A percentile compares a stretch with the other conserved stretches of the same genome.
Evolutionary conservation across 176 grass and related monocot genomes (phyloP).

Genomic region (Melocanna baccifera): DNA sequence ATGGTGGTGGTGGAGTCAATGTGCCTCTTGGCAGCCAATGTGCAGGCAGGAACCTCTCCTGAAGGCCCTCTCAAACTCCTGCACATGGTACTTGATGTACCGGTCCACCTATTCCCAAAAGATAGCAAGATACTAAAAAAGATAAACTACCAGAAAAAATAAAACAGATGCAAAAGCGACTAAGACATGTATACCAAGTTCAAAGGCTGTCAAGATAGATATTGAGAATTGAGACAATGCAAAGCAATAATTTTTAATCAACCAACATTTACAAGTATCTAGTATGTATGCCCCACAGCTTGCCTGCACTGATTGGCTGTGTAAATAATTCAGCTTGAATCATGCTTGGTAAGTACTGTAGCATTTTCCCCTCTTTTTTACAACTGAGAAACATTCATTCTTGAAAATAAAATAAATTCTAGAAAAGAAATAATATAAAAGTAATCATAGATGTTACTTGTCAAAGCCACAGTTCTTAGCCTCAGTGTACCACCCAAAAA

Average conservation of each 20-base stretch:
- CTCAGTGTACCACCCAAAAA: not conserved
- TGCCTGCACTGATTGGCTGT: not conserved
- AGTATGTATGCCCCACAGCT: not conserved
- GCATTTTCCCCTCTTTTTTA: not conserved
- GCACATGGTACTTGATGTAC: too few relatives aligned
- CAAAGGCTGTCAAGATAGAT: constrained; percentile 8
- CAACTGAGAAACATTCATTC: not conserved
- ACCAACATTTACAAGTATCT: not conserved
- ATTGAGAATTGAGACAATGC: not conserved
- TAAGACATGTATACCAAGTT: constrained; percentile 13
- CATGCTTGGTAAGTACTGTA: not conserved
- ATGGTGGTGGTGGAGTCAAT: too few relatives aligned
- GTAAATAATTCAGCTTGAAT: not conserved
- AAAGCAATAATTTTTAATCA: not conserved
- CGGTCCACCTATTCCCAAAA: not conserved
- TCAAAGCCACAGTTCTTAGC: not conserved
- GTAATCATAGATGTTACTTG: not conserved
- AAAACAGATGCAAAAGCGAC: not conserved
- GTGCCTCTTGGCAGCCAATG: too few relatives aligned
- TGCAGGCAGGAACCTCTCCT: too few relatives aligned
- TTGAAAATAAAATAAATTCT: not conserved
- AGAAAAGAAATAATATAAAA: too few relatives aligned
- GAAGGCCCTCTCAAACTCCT: too few relatives aligned
- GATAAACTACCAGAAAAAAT: not conserved
- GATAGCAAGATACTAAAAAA: not conserved